Evolutionary conservation across 140 eudicot genomes (phyloP).

Genomic region (Stevia rebaudiana): DNA sequence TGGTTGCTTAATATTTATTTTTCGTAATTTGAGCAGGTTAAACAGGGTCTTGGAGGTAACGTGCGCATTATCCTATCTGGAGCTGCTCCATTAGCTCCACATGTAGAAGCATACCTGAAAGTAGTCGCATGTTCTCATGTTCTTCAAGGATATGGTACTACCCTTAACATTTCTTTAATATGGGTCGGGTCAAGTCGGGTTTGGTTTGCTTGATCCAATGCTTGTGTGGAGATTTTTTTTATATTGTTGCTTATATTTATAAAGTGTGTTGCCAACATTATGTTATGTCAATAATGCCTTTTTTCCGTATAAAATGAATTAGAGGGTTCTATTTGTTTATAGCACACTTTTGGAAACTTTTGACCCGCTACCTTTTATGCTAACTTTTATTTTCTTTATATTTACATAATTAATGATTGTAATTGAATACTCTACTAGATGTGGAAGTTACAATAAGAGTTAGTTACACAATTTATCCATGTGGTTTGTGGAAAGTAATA

Average conservation of each 20-base stretch:
- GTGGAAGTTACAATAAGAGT: too few species aligned
- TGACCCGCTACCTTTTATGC: neutral
- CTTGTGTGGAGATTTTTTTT: neutral
- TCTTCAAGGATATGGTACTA: conserved; percentile 92
- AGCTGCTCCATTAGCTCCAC: conserved; percentile 95
- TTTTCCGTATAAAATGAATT: too few species aligned
- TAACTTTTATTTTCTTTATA: too few species aligned
- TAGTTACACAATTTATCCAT: too few species aligned
- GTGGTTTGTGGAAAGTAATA: too few species aligned
- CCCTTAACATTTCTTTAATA: neutral
- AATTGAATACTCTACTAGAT: too few species aligned
- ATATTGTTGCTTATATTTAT: neutral
- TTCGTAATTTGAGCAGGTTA: conserved; percentile 45
- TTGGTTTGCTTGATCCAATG: neutral
- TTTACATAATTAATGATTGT: too few species aligned
- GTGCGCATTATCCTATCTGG: conserved; percentile 90
- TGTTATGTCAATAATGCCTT: neutral
- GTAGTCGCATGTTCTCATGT: conserved; percentile 86
- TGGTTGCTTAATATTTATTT: neutral
- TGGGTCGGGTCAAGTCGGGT: neutral
- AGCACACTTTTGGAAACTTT: neutral
- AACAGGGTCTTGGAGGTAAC: conserved; percentile 81
- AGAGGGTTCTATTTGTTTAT: too few species aligned
- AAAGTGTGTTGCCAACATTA: neutral
- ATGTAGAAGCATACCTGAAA: conserved; percentile 76